Evolutionary conservation across 352 stramenopile genomes (phyloP).

Genomic region (Thalassiosira exigua): DNA sequence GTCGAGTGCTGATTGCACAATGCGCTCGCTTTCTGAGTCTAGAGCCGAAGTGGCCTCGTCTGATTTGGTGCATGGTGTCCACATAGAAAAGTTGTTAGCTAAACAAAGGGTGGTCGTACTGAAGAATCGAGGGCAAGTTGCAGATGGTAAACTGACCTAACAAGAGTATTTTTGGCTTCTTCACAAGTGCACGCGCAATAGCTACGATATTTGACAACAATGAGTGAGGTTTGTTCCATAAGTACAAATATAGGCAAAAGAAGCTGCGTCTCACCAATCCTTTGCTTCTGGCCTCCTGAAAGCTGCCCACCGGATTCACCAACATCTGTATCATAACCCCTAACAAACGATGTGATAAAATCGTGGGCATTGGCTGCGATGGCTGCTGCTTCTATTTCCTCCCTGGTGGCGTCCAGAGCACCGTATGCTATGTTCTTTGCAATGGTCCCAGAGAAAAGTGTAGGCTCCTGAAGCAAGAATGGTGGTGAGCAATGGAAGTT

Average conservation of each 20-base stretch:
- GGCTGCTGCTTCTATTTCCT: conserved; percentile 72
- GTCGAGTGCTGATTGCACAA: conserved; percentile 83
- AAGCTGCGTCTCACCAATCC: too few species aligned
- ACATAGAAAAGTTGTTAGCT: too few species aligned
- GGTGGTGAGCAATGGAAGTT: too few species aligned
- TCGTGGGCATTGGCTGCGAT: conserved; percentile 88
- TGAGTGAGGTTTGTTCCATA: too few species aligned
- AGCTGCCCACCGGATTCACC: conserved; percentile 87
- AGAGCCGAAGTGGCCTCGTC: conserved; percentile 49
- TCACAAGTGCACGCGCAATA: conserved; percentile 88
- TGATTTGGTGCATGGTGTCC: too few species aligned
- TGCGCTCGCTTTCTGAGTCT: conserved; percentile 75
- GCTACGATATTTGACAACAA: conserved; percentile 48
- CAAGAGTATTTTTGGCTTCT: conserved; percentile 73
- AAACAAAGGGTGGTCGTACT: too few species aligned
- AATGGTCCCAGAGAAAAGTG: conserved; percentile 89
- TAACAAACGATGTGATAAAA: conserved; percentile 89
- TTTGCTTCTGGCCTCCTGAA: conserved; percentile 90
- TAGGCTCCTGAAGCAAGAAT: conserved; percentile 91
- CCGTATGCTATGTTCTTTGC: conserved; percentile 89
- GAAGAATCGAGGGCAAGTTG: too few species aligned
- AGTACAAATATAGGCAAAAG: too few species aligned
- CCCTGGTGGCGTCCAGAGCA: conserved; percentile 60
- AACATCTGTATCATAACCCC: conserved; percentile 79
- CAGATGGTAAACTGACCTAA: conserved; percentile 62